A percentile compares a stretch with the other conserved stretches of the same genome.
These are phyloP conservation scores for Dichotomopilus funicola DNA, from an alignment of 2,329 filamentous ascomycete genomes.

Conservation along the genomic window DNA sequence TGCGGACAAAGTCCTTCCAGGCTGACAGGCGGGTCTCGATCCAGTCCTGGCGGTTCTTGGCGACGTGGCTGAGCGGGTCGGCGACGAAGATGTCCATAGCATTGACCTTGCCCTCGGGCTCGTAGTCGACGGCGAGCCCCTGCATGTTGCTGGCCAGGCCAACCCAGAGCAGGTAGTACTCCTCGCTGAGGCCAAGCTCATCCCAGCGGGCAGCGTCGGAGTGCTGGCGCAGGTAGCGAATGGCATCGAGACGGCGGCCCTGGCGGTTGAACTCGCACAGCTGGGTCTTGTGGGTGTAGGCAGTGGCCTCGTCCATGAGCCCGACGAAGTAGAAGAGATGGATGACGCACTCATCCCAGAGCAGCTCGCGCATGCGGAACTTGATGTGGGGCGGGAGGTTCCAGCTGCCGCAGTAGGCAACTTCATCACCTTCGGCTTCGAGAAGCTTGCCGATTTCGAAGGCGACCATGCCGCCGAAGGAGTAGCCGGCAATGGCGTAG, in stretches of 20 bases:
- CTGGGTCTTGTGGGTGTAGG: slow-evolving; percentile 22
- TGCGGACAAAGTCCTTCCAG: slow-evolving; percentile 32
- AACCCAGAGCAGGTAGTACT: slow-evolving; percentile 30
- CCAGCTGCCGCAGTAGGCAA: slow-evolving; percentile 39
- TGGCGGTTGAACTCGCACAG: slow-evolving; percentile 8
- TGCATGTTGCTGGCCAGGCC: slow-evolving; percentile 33
- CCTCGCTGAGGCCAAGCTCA: slow-evolving; percentile 29
- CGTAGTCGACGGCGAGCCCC: slow-evolving; percentile 36
- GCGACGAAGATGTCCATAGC: slow-evolving; percentile 39
- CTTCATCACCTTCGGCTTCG: slow-evolving; percentile 30
- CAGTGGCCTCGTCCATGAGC: slow-evolving; percentile 30
- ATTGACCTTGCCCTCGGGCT: slow-evolving; percentile 33
- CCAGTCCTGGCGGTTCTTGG: slow-evolving; percentile 29
- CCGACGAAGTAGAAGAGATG: slow-evolving; percentile 36
- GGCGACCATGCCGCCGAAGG: slow-evolving; percentile 42
- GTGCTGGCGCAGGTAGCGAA: slow-evolving; percentile 5
- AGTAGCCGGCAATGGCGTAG: slow-evolving; percentile 47
- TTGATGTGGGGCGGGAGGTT: slow-evolving; percentile 46
- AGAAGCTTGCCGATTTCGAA: slow-evolving; percentile 45
- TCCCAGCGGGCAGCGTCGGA: slow-evolving; percentile 15
- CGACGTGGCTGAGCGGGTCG: slow-evolving; percentile 28
- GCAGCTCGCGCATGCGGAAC: slow-evolving; percentile 33
- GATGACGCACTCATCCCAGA: slow-evolving; percentile 34
- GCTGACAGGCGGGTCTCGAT: slow-evolving; percentile 15
- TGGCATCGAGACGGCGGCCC: slow-evolving; percentile 2